Conservation (phyloP, 306 rosid genomes). For the Cucurbita pepo region DNA sequence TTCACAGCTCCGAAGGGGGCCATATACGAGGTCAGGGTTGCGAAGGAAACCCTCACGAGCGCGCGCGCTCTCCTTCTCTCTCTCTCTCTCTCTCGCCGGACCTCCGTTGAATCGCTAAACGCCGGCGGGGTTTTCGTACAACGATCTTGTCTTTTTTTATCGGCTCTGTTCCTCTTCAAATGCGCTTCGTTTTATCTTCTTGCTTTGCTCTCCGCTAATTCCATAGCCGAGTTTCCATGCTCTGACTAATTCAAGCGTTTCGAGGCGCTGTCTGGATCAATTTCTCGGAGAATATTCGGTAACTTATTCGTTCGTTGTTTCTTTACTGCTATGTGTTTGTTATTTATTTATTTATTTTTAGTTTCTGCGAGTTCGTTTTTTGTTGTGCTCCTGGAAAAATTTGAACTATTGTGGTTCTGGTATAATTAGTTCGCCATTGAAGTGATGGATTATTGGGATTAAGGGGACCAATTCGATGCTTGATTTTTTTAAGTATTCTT, state of each 20-base stretch:
- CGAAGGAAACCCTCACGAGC: conserved; percentile 4
- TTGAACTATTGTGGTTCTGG: conserved; percentile 15
- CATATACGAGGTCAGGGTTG: background rate
- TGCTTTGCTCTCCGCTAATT: conserved; percentile 1
- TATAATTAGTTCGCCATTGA: conserved; percentile 27
- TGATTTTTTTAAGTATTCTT: background rate
- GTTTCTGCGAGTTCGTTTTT: background rate
- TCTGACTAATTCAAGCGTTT: conserved; percentile 9
- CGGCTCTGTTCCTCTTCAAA: conserved; percentile 1
- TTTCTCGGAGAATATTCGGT: conserved; percentile 10
- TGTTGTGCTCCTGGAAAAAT: background rate
- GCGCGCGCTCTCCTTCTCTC: background rate
- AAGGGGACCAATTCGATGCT: background rate
- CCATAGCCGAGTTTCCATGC: background rate
- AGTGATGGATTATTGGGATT: background rate
- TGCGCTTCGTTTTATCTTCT: conserved; percentile 6
- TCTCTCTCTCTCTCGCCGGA: background rate
- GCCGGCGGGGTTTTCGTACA: background rate
- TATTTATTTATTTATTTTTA: conserved; percentile 1
- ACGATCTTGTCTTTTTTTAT: conserved; percentile 20
- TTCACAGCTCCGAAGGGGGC: conserved; percentile 1
- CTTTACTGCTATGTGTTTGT: background rate
- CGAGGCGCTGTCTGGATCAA: conserved; percentile 7
- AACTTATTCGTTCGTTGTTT: background rate
- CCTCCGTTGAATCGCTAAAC: background rate